These are phyloP conservation scores for Cercospora canescens DNA, from an alignment of 2,329 filamentous ascomycete species.

Conservation along the genomic window DNA sequence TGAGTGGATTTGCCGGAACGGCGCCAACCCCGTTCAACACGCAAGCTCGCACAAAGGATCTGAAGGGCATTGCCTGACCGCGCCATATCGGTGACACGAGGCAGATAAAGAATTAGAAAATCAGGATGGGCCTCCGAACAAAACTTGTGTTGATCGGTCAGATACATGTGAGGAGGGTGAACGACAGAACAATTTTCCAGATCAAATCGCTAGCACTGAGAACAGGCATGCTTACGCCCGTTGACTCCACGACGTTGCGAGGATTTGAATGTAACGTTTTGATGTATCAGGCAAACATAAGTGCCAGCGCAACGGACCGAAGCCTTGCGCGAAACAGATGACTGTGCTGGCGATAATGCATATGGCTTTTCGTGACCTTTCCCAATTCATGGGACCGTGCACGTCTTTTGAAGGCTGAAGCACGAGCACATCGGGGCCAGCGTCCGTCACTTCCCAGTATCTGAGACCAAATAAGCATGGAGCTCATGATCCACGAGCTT, in stretches of 20 bases:
- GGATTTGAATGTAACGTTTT: conserved; percentile 50
- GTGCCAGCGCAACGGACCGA: conserved; percentile 57
- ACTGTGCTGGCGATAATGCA: conserved; percentile 49
- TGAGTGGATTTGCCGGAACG: conserved; percentile 64
- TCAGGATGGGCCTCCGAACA: conserved; percentile 55
- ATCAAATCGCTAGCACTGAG: conserved; percentile 62
- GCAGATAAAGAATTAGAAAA: conserved; percentile 55
- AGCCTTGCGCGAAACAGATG: conserved; percentile 55
- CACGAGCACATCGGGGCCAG: conserved; percentile 34
- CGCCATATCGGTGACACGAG: conserved; percentile 59
- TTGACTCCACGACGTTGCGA: conserved; percentile 54
- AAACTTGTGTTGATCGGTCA: conserved; percentile 55
- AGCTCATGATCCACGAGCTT: background rate
- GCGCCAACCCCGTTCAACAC: conserved; percentile 64
- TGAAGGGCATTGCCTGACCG: conserved; percentile 58
- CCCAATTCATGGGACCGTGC: conserved; percentile 47
- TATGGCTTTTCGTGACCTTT: conserved; percentile 48
- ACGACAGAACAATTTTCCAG: conserved; percentile 45
- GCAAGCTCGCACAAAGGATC: conserved; percentile 64
- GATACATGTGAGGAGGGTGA: too few species aligned
- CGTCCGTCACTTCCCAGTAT: background rate
- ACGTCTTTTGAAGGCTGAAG: conserved; percentile 52
- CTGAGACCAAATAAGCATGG: background rate
- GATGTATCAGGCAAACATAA: conserved; percentile 62
- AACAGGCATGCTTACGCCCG: conserved; percentile 58